Evolutionary conservation across 2,329 filamentous ascomycete species (phyloP).

Genomic region (Fusarium sp.): DNA sequence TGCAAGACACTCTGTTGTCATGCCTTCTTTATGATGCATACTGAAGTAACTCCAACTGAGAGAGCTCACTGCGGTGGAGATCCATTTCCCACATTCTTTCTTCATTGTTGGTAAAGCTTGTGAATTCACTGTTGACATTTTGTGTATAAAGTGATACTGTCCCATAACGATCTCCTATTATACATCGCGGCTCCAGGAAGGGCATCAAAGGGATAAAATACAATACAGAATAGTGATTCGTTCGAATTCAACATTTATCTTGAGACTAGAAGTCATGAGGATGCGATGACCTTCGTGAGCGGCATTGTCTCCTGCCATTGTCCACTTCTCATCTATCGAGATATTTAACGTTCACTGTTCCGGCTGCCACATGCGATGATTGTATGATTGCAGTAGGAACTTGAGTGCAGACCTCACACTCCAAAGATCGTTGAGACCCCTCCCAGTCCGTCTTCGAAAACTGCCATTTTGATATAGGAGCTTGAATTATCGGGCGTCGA

Average conservation of each 20-base stretch:
- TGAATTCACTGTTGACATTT: neutral
- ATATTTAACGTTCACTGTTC: neutral
- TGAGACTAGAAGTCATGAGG: neutral
- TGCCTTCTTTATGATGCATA: neutral
- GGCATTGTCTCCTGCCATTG: neutral
- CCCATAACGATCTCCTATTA: neutral
- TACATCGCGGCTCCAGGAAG: neutral
- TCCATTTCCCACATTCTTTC: neutral
- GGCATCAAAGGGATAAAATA: neutral
- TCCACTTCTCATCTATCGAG: neutral
- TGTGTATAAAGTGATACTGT: neutral
- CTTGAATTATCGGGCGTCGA: neutral
- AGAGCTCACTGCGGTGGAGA: too few relatives aligned
- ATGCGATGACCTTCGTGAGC: neutral
- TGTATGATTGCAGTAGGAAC: neutral
- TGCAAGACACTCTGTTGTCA: neutral
- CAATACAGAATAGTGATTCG: neutral
- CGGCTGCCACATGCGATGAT: neutral
- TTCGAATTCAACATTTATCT: neutral
- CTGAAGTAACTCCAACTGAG: neutral
- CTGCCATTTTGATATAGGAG: too few relatives aligned
- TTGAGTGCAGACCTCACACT: neutral
- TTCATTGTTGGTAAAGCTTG: neutral
- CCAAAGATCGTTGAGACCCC: fast-evolving
- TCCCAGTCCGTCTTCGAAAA: neutral